These are phyloP conservation scores for Sungouiella thailandica DNA, from an alignment of 805 yeast species.

Conservation along the genomic window DNA sequence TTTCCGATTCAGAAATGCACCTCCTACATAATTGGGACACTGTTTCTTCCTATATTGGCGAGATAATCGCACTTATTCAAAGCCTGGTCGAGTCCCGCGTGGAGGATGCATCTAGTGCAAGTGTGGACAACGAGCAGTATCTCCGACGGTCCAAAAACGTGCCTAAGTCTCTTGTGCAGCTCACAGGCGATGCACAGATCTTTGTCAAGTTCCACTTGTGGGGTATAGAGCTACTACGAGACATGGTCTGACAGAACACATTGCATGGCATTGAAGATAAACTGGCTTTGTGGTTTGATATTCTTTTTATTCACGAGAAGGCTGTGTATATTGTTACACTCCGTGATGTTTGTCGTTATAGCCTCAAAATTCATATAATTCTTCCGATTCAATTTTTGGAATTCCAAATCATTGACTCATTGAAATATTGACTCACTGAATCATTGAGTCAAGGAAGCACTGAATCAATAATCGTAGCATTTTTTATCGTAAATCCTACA, in stretches of 20 bases:
- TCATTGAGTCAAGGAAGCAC: not conserved
- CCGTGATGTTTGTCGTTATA: too few species aligned
- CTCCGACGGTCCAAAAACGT: conserved; percentile 53
- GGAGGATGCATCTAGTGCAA: conserved; percentile 4
- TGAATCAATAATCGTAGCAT: not conserved
- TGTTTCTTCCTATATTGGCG: conserved; percentile 34
- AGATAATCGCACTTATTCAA: conserved; percentile 18
- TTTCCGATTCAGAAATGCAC: conserved; percentile 49
- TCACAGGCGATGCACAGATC: conserved; percentile 49
- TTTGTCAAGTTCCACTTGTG: conserved; percentile 60
- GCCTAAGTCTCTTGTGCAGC: conserved; percentile 51
- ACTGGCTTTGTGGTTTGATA: too few species aligned
- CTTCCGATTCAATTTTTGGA: not conserved
- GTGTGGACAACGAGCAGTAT: conserved; percentile 43
- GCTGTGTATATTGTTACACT: too few species aligned
- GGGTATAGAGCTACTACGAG: conserved; percentile 44
- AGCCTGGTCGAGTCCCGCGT: conserved; percentile 12
- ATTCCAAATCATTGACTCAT: not conserved
- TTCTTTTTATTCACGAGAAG: too few species aligned
- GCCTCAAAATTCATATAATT: too few species aligned
- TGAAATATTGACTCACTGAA: not conserved
- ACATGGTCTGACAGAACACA: too few species aligned
- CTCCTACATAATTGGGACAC: conserved; percentile 53
- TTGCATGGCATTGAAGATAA: too few species aligned
- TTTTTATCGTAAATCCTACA: too few species aligned